These are phyloP conservation scores for Boechera stricta DNA, from an alignment of 345 rosid species.

Conservation along the genomic window DNA sequence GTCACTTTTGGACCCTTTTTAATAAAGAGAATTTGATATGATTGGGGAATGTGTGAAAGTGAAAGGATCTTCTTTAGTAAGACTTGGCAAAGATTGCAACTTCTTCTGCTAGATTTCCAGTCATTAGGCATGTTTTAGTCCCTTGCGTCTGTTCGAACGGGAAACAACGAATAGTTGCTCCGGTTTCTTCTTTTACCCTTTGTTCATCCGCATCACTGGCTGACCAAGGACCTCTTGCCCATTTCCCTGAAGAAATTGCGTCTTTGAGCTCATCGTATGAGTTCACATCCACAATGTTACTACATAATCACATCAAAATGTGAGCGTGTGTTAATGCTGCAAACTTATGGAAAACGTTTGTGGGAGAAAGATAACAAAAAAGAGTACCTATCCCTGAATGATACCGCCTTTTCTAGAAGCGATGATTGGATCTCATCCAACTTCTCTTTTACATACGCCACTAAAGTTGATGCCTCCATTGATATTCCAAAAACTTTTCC, in stretches of 20 bases:
- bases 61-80: constrained; percentile 46
- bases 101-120: constrained; percentile 77
- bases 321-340: background rate
- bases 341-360: background rate
- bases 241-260: constrained; percentile 79
- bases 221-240: constrained; percentile 99
- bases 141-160: constrained; percentile 82
- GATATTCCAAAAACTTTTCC: constrained; percentile 94
- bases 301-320: constrained; percentile 46
- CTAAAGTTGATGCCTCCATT: constrained; percentile 74
- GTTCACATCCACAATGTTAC: constrained; percentile 86
- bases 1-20: background rate
- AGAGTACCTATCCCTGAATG: constrained; percentile 79
- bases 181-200: constrained; percentile 92
- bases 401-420: constrained; percentile 67
- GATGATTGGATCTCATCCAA: constrained; percentile 88
- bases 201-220: constrained; percentile 80
- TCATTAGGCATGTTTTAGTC: constrained; percentile 79
- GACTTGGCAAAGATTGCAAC: constrained; percentile 93
- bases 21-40: background rate
- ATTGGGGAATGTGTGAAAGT: background rate
- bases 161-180: constrained; percentile 90
- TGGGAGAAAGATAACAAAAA: constrained; percentile 20
- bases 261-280: constrained; percentile 83
- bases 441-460: constrained; percentile 78